Percentiles rank a stretch among this genome's conserved stretches.
These are phyloP conservation scores for Euphorbia lathyris DNA, from an alignment of 345 rosid species.

Conservation along the genomic window DNA sequence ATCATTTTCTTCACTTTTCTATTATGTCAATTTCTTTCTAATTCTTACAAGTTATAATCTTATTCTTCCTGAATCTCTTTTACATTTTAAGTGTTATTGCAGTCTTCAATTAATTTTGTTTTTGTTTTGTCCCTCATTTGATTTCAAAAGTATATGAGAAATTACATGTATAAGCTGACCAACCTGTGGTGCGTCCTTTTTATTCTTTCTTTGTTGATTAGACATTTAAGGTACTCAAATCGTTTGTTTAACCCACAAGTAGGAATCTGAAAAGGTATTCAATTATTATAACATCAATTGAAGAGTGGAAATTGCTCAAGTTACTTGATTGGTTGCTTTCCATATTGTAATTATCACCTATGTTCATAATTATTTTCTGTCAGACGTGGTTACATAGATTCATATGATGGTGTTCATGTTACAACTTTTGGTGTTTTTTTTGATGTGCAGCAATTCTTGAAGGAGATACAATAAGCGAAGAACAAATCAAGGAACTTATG, in stretches of 20 bases:
- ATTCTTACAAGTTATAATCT: no score
- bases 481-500: constrained; percentile 90
- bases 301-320: not conserved
- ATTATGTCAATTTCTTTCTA: no score
- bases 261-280: not conserved
- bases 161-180: no score
- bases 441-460: constrained; percentile 74
- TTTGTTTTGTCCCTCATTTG: no score
- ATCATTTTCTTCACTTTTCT: no score
- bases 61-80: no score
- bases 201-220: not conserved
- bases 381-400: not conserved
- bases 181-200: constrained; percentile 63
- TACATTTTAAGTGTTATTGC: no score
- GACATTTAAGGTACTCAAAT: not conserved
- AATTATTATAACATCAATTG: no score
- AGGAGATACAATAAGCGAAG: constrained; percentile 98
- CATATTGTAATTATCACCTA: not conserved
- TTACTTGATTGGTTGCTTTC: not conserved
- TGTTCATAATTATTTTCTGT: not conserved
- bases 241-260: not conserved
- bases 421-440: not conserved
- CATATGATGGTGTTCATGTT: not conserved
- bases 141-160: no score
- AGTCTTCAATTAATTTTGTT: no score